These are phyloP conservation scores for Trametes pubescens DNA, from an alignment of 1,284 basidiomycete genomes.

Conservation along the genomic window DNA sequence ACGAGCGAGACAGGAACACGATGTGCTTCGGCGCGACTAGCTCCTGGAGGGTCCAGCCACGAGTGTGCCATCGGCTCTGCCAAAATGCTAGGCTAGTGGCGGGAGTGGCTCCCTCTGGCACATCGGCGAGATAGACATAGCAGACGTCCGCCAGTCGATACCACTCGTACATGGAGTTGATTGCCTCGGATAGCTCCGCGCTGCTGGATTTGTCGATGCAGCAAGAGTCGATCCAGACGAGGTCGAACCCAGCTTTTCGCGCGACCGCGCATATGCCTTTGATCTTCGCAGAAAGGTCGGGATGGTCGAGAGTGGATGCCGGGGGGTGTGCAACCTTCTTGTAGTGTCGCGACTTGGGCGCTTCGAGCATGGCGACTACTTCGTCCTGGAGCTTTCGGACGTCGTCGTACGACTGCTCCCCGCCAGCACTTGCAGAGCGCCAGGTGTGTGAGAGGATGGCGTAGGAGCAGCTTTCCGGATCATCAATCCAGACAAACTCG, in stretches of 20 bases:
- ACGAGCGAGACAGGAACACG: slow-evolving; percentile 12
- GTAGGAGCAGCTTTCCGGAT: not conserved
- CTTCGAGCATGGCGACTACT: not conserved
- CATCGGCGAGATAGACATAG: slow-evolving; percentile 4
- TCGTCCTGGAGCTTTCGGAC: slow-evolving; percentile 1
- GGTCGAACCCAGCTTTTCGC: not conserved
- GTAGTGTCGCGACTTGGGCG: not conserved
- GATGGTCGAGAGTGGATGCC: not conserved
- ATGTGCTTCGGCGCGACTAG: slow-evolving; percentile 9
- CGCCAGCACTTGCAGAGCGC: not conserved
- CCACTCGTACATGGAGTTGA: slow-evolving; percentile 1
- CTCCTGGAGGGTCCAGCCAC: slow-evolving; percentile 8
- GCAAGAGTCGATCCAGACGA: not conserved
- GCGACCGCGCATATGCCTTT: not conserved
- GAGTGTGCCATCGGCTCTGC: not conserved
- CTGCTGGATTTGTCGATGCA: slow-evolving; percentile 4
- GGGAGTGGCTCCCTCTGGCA: not conserved
- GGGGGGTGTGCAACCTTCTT: not conserved
- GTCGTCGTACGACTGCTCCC: slow-evolving; percentile 3
- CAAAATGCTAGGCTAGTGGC: not conserved
- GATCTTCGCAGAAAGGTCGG: not conserved
- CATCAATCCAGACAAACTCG: not conserved
- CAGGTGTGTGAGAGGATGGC: slow-evolving; percentile 13
- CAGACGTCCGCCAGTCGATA: not conserved
- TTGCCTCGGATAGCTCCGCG: slow-evolving; percentile 3